Base-by-base conservation (phyloP, 2,329 filamentous ascomycete species). In the Grosmannia penicillata region DNA sequence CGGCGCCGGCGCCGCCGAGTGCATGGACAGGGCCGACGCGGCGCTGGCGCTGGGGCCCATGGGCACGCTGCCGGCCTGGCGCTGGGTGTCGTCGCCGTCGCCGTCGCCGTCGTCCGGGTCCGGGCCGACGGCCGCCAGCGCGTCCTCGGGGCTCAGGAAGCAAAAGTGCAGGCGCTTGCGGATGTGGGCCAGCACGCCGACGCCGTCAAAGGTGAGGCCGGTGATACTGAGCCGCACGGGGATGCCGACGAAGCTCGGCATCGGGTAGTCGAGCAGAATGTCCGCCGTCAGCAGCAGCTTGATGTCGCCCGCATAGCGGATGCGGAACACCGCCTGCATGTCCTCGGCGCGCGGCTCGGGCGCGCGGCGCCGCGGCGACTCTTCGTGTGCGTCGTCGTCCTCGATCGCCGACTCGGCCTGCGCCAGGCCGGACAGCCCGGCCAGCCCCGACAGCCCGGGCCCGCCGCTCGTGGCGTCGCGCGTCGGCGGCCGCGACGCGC, bases 191-290 rank as follows among this genome's bases (percentile, higher is more conserved):
- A 95, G 60, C 33, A 96, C 83, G 1, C 87, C 89, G 9, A 96
- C 83, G 1, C 91, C 91, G 54, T 98, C 89, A 59, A 98, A 98
- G 0, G 82, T 86, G 43, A 98, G 61, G 0, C 91, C 91, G 1
- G 91, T 96, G 48, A 98, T 93, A 56, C 89, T 94, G 21, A 98
- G 68, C 56, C 91, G 89, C 33, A 98, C 70, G 1, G 91, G 91
- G 44, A 98, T 89, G 11, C 87, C 86, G 3, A 96, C 89, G 52
- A 98, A 98, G 62, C 84, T 93, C 29, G 87, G 87, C 84, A 96
- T 96, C 1, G 91, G 91, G 56, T 98, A 98, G 59, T 98, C 91
- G 25, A 98, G 76, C 24, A 96, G 66, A 30, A 98, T 94, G 59
- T 96, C 87, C 1, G 91, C 87, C 19, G 91, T 96, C 36, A 98